These are phyloP conservation scores for Solanum lignicaule DNA, from an alignment of 257 asterid species.

Conservation along the genomic window DNA sequence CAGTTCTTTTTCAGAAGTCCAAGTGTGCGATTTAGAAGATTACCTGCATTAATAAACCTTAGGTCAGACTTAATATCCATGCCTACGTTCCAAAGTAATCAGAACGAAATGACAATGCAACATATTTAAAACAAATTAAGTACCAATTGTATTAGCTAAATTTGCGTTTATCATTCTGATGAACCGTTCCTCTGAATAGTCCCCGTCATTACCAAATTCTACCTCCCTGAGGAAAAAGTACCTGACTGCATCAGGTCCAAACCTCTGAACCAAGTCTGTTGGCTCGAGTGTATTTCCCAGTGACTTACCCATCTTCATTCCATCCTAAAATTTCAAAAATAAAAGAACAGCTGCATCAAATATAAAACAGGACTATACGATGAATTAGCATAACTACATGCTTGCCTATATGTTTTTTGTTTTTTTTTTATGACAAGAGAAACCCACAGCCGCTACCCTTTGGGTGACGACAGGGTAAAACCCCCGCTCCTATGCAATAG, in stretches of 20 bases:
- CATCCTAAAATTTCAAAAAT: constrained; percentile 50
- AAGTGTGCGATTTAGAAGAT: constrained; percentile 95
- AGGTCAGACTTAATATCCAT: not conserved
- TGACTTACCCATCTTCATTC: constrained; percentile 96
- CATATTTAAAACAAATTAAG: not conserved
- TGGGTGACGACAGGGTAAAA: too few species aligned
- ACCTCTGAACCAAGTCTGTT: constrained; percentile 65
- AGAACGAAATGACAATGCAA: not conserved
- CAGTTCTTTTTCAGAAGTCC: constrained; percentile 89
- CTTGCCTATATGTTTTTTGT: not conserved
- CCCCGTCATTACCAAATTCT: constrained; percentile 91
- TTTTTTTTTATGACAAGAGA: too few species aligned
- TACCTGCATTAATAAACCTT: constrained; percentile 36
- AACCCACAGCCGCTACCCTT: too few species aligned
- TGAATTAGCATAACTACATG: not conserved
- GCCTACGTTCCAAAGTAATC: not conserved
- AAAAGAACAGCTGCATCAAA: constrained; percentile 17
- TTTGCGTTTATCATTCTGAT: constrained; percentile 73
- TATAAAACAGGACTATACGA: constrained; percentile 4
- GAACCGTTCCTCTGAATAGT: constrained; percentile 94
- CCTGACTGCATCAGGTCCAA: constrained; percentile 95
- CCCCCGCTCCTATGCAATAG: too few species aligned
- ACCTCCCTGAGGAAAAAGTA: constrained; percentile 95
- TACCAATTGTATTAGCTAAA: constrained; percentile 96
- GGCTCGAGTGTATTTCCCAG: constrained; percentile 94